A percentile compares a stretch with the other conserved stretches of the same genome.
Conservation (phyloP, 371 early-diverging fungal species). For the Circinella umbellata region DNA sequence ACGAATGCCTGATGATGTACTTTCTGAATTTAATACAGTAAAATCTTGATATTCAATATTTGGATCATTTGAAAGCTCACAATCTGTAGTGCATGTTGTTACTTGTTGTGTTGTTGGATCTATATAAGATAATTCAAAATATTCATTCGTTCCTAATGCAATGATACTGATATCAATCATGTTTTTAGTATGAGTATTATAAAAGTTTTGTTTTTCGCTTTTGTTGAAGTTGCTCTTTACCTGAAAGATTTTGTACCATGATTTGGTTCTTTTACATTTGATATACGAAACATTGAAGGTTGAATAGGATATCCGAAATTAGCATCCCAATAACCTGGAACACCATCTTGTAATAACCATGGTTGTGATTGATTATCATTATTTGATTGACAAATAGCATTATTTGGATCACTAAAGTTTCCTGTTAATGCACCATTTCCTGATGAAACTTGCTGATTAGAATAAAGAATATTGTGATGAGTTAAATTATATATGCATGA, state of each 20-base stretch:
- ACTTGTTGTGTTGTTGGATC: conserved; percentile 58
- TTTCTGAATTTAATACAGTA: conserved; percentile 40
- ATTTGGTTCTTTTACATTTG: conserved; percentile 58
- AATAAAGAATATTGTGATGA: neutral
- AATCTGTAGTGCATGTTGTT: conserved; percentile 60
- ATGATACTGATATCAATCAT: conserved; percentile 34
- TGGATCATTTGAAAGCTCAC: conserved; percentile 58
- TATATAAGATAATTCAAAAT: conserved; percentile 62
- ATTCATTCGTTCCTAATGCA: conserved; percentile 48
- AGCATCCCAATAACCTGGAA: conserved; percentile 77
- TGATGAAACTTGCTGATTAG: conserved; percentile 43
- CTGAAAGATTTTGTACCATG: conserved; percentile 69
- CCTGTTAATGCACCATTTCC: conserved; percentile 41
- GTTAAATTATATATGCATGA: neutral
- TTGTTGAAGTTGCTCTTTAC: conserved; percentile 5
- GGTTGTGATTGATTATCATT: conserved; percentile 22
- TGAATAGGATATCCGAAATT: conserved; percentile 59
- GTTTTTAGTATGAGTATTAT: neutral
- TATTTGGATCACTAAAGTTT: conserved; percentile 33
- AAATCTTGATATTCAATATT: conserved; percentile 66
- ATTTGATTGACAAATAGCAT: conserved; percentile 35
- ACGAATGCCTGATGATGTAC: conserved; percentile 51
- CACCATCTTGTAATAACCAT: conserved; percentile 73
- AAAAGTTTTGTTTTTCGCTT: neutral
- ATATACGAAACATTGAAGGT: conserved; percentile 70